Evolutionary conservation across 768 basidiomycete species (phyloP).

Genomic region (Pilatotrama ljubarskyi): DNA sequence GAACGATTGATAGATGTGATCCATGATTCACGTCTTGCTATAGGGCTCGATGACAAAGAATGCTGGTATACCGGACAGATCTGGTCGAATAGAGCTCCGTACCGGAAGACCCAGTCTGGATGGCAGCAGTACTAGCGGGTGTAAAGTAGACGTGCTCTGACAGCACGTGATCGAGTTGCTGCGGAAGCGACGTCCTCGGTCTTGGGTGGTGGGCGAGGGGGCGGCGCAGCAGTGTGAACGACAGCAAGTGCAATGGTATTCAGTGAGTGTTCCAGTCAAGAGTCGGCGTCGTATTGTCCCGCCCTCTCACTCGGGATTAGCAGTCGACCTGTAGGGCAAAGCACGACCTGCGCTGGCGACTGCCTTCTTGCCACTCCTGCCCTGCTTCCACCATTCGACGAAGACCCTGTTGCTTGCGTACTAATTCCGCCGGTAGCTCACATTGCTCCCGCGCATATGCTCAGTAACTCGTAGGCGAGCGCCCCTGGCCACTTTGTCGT

Average conservation of each 20-base stretch:
- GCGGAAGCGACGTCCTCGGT: not conserved
- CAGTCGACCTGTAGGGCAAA: not conserved
- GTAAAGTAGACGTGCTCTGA: not conserved
- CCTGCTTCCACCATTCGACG: too few species aligned
- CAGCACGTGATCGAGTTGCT: not conserved
- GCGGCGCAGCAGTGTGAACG: not conserved
- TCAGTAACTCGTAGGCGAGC: too few species aligned
- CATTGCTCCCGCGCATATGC: too few species aligned
- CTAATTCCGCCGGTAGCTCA: too few species aligned
- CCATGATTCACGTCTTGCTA: not conserved
- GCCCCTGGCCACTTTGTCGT: too few species aligned
- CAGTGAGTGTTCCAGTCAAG: constrained; percentile 7
- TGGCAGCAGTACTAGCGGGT: not conserved
- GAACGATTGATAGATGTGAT: not conserved
- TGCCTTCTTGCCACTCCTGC: too few species aligned
- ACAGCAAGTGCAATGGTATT: not conserved
- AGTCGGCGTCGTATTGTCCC: not conserved
- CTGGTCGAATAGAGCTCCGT: not conserved
- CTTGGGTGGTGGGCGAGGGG: not conserved
- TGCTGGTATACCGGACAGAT: constrained; percentile 1
- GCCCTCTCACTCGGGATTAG: not conserved
- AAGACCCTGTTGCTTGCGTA: too few species aligned
- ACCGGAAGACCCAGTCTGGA: not conserved
- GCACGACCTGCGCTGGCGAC: not conserved
- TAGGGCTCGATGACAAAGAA: constrained; percentile 3